These are phyloP conservation scores for Suhomyces sp. DNA, from an alignment of 805 yeast genomes.

Conservation along the genomic window DNA sequence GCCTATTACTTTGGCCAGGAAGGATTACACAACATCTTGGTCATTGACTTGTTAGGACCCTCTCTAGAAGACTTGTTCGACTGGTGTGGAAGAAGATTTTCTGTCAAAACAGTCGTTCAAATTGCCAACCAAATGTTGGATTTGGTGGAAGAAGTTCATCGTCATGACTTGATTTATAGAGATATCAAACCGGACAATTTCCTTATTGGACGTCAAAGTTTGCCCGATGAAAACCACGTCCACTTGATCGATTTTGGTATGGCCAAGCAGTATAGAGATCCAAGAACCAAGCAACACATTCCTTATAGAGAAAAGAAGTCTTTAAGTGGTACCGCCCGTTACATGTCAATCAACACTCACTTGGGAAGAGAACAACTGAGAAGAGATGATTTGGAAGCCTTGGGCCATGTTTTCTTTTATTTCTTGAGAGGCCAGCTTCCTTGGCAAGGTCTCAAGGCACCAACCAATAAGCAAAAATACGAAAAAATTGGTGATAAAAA, in stretches of 20 bases:
- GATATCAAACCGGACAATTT: constrained; percentile 86
- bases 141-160: constrained; percentile 69
- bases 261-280: constrained; percentile 84
- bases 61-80: constrained; percentile 80
- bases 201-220: constrained; percentile 61
- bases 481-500: constrained; percentile 83
- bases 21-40: constrained; percentile 74
- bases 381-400: constrained; percentile 76
- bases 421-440: constrained; percentile 77
- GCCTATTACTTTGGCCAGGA: constrained; percentile 86
- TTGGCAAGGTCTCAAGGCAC: constrained; percentile 89
- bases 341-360: constrained; percentile 88
- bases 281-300: constrained; percentile 74
- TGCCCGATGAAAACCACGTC: constrained; percentile 61
- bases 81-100: constrained; percentile 80
- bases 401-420: constrained; percentile 81
- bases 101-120: constrained; percentile 69
- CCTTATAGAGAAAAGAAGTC: constrained; percentile 81
- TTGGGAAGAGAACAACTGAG: constrained; percentile 80
- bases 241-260: constrained; percentile 81
- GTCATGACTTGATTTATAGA: constrained; percentile 72
- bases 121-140: constrained; percentile 76
- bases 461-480: constrained; percentile 78
- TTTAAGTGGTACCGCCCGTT: constrained; percentile 80
- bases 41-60: constrained; percentile 76